phyloP scores from a whole-genome alignment of 805 yeast genomes.

The Zygosaccharomyces bisporus region DNA sequence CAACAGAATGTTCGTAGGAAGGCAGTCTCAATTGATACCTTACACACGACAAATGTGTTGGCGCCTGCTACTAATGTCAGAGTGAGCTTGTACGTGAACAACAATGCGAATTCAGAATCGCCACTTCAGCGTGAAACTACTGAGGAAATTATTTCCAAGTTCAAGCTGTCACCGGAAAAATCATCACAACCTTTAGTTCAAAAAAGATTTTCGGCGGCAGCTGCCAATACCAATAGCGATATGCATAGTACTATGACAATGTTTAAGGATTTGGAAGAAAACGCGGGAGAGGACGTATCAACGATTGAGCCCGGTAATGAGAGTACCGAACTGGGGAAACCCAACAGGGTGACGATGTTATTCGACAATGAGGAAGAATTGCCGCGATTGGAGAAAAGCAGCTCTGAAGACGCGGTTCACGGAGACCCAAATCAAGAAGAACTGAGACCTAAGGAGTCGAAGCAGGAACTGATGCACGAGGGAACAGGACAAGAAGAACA shows the following conservation, averaged over 20 bases:
- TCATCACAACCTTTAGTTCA: conserved; percentile 16
- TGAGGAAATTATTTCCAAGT: conserved; percentile 34
- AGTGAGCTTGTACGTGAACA: conserved; percentile 32
- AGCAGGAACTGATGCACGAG: background rate
- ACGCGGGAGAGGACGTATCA: conserved; percentile 5
- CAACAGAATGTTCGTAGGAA: conserved; percentile 28
- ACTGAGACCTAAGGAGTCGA: background rate
- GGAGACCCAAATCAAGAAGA: too few species aligned
- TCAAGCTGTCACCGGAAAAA: conserved; percentile 31
- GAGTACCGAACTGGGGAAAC: conserved; percentile 6
- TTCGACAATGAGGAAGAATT: conserved; percentile 27
- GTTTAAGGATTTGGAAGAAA: conserved; percentile 35
- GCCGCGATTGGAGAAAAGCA: conserved; percentile 1
- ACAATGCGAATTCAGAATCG: conserved; percentile 15
- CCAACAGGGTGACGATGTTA: conserved; percentile 31
- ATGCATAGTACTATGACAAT: conserved; percentile 26
- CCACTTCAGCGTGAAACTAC: conserved; percentile 33
- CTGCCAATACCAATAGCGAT: conserved; percentile 11
- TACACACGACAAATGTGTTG: conserved; percentile 29
- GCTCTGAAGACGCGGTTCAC: too few species aligned
- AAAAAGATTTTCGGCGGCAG: conserved; percentile 26
- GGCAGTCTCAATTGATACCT: conserved; percentile 34
- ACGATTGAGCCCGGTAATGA: background rate
- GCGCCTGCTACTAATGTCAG: conserved; percentile 34
- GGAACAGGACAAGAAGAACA: background rate